Evolutionary conservation across 2,329 filamentous ascomycete genomes (phyloP), one percentile per base, ranked within the genome.

Genomic region (Teratosphaeria destructans): DNA sequence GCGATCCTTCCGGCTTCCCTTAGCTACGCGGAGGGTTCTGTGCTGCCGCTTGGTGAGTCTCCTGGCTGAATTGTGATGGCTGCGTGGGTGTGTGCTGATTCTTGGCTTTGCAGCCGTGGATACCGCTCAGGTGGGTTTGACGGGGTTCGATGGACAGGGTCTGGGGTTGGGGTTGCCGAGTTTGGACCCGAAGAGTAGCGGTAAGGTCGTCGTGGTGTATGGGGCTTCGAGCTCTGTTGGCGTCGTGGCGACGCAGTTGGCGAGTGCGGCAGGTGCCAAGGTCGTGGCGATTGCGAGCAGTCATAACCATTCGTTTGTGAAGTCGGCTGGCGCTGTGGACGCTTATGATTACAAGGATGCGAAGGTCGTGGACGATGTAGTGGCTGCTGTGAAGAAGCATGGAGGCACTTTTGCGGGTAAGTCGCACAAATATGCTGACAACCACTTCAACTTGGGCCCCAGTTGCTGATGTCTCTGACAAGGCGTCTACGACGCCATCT

Each of bases 51-150:
- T 8, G 43, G 37, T 39, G 37, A 39, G 37, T 39, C 12, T 16
- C 11, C 11, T 39, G 37, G 16, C 11, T 12, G 12, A 39, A 16
- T 2, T 5, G 16, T 39, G 11, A 4, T 16, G 12, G 4, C 37
- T 39, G 37, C 3, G 37, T 39, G 37, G 16, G 8, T 12, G 5
- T 39, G 2, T 12, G 37, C 37, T 39, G 12, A 12, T 39, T 4
- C 11, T 16, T 12, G 16, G 11, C 16, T 39, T 2, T 16, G 6
- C 1, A 39, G 75, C 74, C 23, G 69, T 78, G 59, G 74, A 75
- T 27, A 79, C 77, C 3, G 76, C 77, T 16, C 68, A 74, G 19
- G 67, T 70, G n/a, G 74, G 72, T 29, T 73, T 79, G 14, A 67
- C 70, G 23, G 67, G 71, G 47, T 56, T 61, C 16, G 63, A 67